Conservation (phyloP, 306 rosid species). For the Cucumis sativus region Cucumber_9930_V3 NC_026655.2:23903501-23904000, state of each 20-base stretch:
- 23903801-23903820: background rate
- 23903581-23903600: background rate
- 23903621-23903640: background rate
- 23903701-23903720: background rate
- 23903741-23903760: background rate
- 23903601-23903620: background rate
- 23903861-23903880: background rate
- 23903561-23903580: slow-evolving; percentile 3
- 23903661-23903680: background rate
- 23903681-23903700: background rate
- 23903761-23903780: background rate
- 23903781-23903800: slow-evolving; percentile 3
- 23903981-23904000: background rate
- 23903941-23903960: background rate
- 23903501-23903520: background rate
- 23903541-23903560: background rate
- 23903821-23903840: background rate
- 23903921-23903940: background rate
- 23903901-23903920: background rate
- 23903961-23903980: background rate
- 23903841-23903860: background rate
- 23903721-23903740: background rate
- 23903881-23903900: background rate
- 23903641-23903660: background rate
- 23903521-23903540: slow-evolving; percentile 6